A percentile compares a stretch with the other conserved stretches of the same genome.
Evolutionary conservation across 2,329 filamentous ascomycete genomes (phyloP).

Genomic region (Thermothelomyces thermophilus): DNA sequence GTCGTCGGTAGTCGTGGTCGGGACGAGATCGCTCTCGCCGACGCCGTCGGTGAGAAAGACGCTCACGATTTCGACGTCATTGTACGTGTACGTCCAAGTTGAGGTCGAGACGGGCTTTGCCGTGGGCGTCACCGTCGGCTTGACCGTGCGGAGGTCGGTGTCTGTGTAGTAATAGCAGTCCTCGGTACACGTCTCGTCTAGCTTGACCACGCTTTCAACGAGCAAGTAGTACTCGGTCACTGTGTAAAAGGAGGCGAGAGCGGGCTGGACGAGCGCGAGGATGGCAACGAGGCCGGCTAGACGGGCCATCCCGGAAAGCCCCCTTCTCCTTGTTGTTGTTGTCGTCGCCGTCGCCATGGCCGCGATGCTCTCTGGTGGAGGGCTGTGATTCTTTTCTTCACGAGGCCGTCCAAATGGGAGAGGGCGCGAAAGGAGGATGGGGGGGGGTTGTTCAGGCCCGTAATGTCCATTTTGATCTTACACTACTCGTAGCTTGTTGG

Average conservation of each 20-base stretch:
- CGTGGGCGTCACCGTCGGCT: slow-evolving; percentile 6
- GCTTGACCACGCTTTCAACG: neutral
- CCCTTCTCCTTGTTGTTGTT: neutral
- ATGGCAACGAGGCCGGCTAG: slow-evolving; percentile 1
- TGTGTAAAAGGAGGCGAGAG: slow-evolving; percentile 8
- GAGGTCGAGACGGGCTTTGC: neutral
- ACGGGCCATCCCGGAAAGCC: slow-evolving; percentile 3
- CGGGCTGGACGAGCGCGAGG: slow-evolving; percentile 8
- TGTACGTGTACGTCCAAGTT: slow-evolving; percentile 2
- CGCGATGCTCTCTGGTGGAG: neutral
- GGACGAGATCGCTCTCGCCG: neutral
- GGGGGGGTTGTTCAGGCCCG: neutral
- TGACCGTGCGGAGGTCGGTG: neutral
- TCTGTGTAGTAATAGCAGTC: slow-evolving; percentile 1
- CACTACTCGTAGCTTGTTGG: no score
- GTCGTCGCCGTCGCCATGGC: neutral
- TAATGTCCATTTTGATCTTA: no score
- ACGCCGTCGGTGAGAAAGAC: slow-evolving; percentile 2
- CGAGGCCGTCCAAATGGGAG: no score
- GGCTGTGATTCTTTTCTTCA: no score
- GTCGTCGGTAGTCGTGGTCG: neutral
- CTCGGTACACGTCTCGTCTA: neutral
- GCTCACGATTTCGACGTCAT: slow-evolving; percentile 9
- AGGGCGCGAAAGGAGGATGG: neutral
- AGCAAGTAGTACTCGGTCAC: slow-evolving; percentile 7